Base-by-base conservation (phyloP, 768 basidiomycete species). In the Harrya chromipes region DNA sequence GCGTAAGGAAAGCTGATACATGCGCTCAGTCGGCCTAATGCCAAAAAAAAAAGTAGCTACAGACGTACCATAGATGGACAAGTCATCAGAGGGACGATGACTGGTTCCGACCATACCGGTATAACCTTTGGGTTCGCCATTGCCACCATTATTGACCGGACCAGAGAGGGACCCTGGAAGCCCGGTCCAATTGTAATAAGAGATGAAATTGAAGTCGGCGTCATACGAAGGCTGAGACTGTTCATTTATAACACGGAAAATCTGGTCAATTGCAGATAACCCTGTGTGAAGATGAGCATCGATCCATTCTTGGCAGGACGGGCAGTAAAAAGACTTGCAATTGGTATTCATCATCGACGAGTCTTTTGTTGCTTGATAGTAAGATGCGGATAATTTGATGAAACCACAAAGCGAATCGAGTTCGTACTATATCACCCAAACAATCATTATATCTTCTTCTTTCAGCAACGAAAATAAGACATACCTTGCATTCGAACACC, bases 181-280 rank as follows among this genome's bases (percentile, higher is more conserved):
- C 16, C 88, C 87, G 6, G 87, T 89, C 88, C 87, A 90, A 61
- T 87, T 88, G 64, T 87, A 90, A 65, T 81, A 87, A 7, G 85
- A 87, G 45, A 88, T 72, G 59, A 84, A 81, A 64, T 86, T 83
- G 71, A 82, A 89, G 67, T 86, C 64, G 16, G 72, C 72, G 57
- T 88, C 86, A 52, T 85, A 88, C 4, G 83, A 79, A 4, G 71
- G 57, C 58, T 87, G 86, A 3, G 87, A 87, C 60, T 90, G 87
- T 61, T 90, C 87, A 52, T 80, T 73, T 47, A 90, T 83, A 40
- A 89, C 85, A 35, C 81, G 80, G 66, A 90, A 86, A 29, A 90
- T 82, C 59, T 87, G 83, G 47, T 76, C 69, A 54, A 90, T 73
- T 21, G 87, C 87, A 40, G 72, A 64, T 47, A 76, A 72, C 87